Percentiles rank a stretch among this genome's conserved stretches.
phyloP scores from a whole-genome alignment of 805 yeast species.

The Sungouiella blattae region DNA sequence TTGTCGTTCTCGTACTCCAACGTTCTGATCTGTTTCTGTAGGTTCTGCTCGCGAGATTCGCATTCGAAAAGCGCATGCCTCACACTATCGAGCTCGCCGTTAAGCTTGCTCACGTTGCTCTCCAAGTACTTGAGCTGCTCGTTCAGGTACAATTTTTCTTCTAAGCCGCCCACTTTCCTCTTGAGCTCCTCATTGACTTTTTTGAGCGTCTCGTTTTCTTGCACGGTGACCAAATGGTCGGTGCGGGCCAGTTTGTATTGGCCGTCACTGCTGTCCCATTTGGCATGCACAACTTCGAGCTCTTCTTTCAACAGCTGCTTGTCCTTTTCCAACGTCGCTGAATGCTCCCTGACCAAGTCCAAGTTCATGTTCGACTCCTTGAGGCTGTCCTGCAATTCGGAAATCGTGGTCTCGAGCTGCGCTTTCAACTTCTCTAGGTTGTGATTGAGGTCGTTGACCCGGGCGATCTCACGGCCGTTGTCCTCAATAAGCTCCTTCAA shows the following conservation, averaged over 20 bases:
- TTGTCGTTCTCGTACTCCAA: conserved; percentile 49
- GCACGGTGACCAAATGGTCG: conserved; percentile 53
- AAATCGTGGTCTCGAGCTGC: conserved; percentile 27
- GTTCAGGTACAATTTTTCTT: conserved; percentile 45
- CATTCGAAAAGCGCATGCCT: conserved; percentile 49
- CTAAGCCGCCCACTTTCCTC: conserved; percentile 42
- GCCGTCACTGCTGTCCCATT: conserved; percentile 26
- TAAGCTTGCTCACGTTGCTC: conserved; percentile 50
- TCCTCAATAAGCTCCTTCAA: conserved; percentile 60
- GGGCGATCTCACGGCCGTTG: conserved; percentile 60
- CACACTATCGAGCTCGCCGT: conserved; percentile 45
- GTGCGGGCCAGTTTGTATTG: conserved; percentile 39
- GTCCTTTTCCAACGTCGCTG: conserved; percentile 30
- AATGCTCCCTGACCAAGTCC: conserved; percentile 30
- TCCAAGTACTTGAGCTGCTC: conserved; percentile 63
- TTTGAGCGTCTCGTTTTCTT: conserved; percentile 65
- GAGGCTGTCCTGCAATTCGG: conserved; percentile 23
- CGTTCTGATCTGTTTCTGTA: conserved; percentile 55
- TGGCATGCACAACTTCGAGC: conserved; percentile 21
- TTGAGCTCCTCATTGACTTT: conserved; percentile 52
- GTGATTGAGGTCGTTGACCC: conserved; percentile 25
- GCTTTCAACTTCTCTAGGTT: conserved; percentile 31
- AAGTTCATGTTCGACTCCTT: conserved; percentile 26
- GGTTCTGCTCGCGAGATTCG: conserved; percentile 44
- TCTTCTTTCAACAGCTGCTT: conserved; percentile 33